Conservation (phyloP, 2,329 filamentous ascomycete genomes). For the Pseudogymnoascus sp. region DNA sequence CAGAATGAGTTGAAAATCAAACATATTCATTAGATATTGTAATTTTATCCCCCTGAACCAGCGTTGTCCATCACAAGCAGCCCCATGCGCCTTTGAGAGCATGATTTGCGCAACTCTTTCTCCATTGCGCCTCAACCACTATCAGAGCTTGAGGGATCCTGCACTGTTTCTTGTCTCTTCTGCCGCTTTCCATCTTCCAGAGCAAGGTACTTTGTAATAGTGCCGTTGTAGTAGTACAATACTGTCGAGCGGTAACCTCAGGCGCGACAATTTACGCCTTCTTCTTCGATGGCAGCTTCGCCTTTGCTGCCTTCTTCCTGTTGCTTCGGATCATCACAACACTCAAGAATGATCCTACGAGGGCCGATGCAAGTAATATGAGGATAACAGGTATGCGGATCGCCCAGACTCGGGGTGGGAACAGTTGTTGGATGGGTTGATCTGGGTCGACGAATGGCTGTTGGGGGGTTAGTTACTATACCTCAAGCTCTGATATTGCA, state of each 20-base stretch:
- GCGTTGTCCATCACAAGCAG: background rate
- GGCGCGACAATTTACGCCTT: conserved; percentile 52
- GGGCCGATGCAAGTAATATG: conserved; percentile 80
- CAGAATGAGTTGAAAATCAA: background rate
- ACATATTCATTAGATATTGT: conserved; percentile 8
- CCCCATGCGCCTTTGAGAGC: background rate
- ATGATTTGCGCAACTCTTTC: background rate
- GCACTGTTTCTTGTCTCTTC: background rate
- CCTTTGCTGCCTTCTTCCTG: conserved; percentile 93
- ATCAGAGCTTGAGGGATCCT: background rate
- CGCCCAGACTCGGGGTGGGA: conserved; percentile 95
- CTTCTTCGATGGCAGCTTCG: conserved; percentile 74
- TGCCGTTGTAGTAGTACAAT: background rate
- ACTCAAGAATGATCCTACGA: conserved; percentile 91
- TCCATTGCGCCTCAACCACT: background rate
- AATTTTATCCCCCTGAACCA: conserved; percentile 6
- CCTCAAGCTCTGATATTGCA: conserved; percentile 56
- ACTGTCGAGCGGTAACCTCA: background rate
- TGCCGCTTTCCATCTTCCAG: background rate
- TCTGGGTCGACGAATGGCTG: conserved; percentile 96
- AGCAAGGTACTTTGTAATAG: background rate
- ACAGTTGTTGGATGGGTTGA: conserved; percentile 88
- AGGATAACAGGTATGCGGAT: conserved; percentile 98
- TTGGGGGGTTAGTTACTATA: conserved; percentile 14
- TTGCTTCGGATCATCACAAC: conserved; percentile 99